phyloP scores from a whole-genome alignment of 2,329 filamentous ascomycete species.

The Verticillium nonalfalfae region DNA sequence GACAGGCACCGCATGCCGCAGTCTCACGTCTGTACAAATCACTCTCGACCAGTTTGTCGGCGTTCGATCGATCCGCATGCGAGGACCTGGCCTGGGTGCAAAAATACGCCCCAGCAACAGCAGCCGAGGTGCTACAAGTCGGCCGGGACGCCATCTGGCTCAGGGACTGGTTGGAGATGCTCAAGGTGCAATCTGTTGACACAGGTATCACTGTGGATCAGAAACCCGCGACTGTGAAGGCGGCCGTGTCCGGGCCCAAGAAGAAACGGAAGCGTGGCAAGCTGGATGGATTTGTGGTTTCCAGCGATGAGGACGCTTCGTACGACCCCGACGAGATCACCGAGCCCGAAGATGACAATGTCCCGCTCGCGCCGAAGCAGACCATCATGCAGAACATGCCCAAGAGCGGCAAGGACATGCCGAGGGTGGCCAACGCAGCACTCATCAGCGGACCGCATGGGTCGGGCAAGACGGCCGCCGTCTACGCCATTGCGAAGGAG shows the following conservation, averaged over 20 bases:
- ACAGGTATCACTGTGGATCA: slow-evolving; percentile 40
- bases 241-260: slow-evolving; percentile 22
- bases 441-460: slow-evolving; percentile 84
- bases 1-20: slow-evolving; percentile 43
- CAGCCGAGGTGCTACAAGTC: slow-evolving; percentile 68
- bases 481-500: slow-evolving; percentile 88
- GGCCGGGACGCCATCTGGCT: slow-evolving; percentile 65
- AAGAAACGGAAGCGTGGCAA: slow-evolving; percentile 69
- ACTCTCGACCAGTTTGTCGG: slow-evolving; percentile 58
- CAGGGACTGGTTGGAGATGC: slow-evolving; percentile 71
- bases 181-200: slow-evolving; percentile 73
- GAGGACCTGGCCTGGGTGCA: slow-evolving; percentile 71
- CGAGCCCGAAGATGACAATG: slow-evolving; percentile 45
- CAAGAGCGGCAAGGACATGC: slow-evolving; percentile 32
- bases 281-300: slow-evolving; percentile 73
- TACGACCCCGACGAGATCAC: slow-evolving; percentile 60
- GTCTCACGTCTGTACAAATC: slow-evolving; percentile 52
- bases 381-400: slow-evolving; percentile 43
- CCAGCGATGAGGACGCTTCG: slow-evolving; percentile 67
- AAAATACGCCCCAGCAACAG: slow-evolving; percentile 72
- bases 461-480: slow-evolving; percentile 87
- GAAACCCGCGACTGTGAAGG: slow-evolving; percentile 19
- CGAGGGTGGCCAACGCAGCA: slow-evolving; percentile 65
- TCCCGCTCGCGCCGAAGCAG: slow-evolving; percentile 34
- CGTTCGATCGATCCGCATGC: slow-evolving; percentile 74